Conservation (phyloP, 2,329 filamentous ascomycete genomes). For the Pseudopyrenochaeta lycopersici region DNA sequence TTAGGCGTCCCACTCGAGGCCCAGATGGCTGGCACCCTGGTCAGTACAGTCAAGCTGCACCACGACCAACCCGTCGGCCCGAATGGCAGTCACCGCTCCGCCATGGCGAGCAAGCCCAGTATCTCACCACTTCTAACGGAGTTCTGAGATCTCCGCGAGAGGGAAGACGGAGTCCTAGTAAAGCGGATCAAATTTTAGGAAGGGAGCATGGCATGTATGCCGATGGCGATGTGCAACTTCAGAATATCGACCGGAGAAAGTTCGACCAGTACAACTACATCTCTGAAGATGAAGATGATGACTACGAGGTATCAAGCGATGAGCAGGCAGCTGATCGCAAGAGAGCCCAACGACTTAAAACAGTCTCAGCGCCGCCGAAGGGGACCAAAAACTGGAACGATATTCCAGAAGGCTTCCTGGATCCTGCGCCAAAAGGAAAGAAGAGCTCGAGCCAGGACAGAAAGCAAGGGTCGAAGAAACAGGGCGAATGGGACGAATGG, state of each 20-base stretch:
- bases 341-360: slow-evolving; percentile 22
- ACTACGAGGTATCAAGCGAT: slow-evolving; percentile 43
- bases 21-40: slow-evolving; percentile 43
- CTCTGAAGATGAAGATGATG: slow-evolving; percentile 51
- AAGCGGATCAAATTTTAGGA: slow-evolving; percentile 55
- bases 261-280: slow-evolving; percentile 48
- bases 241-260: slow-evolving; percentile 49
- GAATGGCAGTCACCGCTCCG: slow-evolving; percentile 40
- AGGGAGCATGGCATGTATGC: slow-evolving; percentile 46
- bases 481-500: slow-evolving; percentile 36
- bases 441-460: slow-evolving; percentile 36
- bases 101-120: slow-evolving; percentile 39
- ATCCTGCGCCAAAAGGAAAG: slow-evolving; percentile 38
- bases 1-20: slow-evolving; percentile 37
- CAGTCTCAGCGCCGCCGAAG: slow-evolving; percentile 15
- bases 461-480: slow-evolving; percentile 32
- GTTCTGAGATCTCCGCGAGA: slow-evolving; percentile 41
- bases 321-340: slow-evolving; percentile 37
- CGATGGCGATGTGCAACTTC: slow-evolving; percentile 52
- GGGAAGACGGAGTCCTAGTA: slow-evolving; percentile 49
- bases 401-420: slow-evolving; percentile 56
- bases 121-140: slow-evolving; percentile 47
- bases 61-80: slow-evolving; percentile 38
- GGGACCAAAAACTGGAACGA: slow-evolving; percentile 58
- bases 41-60: slow-evolving; percentile 34